These are phyloP conservation scores for Trichoderma atrobrunneum DNA, from an alignment of 2,329 filamentous ascomycete genomes.

Conservation along the genomic window DNA sequence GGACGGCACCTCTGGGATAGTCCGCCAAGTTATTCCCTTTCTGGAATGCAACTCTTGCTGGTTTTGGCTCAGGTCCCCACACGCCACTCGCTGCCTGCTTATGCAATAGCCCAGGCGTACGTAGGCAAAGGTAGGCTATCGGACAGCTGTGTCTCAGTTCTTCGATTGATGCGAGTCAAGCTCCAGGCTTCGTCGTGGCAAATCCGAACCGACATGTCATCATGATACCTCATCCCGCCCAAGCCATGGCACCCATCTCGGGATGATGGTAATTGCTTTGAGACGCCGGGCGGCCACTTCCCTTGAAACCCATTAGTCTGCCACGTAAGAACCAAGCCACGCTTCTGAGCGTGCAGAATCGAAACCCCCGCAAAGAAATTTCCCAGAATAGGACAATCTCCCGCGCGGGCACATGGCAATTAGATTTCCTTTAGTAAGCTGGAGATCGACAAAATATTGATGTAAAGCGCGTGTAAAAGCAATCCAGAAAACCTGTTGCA, in stretches of 20 bases:
- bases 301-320: not conserved
- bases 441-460: not conserved
- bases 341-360: not conserved
- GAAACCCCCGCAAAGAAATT: not conserved
- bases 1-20: not conserved
- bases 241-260: not conserved
- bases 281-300: not conserved
- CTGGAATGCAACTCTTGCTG: constrained; percentile 2
- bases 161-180: constrained; percentile 4
- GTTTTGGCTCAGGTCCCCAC: not conserved
- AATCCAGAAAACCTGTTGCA: not conserved
- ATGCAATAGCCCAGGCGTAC: not conserved
- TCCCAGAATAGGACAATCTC: not conserved
- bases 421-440: not conserved
- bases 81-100: not conserved
- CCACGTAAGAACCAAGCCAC: constrained; percentile 8
- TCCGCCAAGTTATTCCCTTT: constrained; percentile 5
- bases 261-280: not conserved
- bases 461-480: not conserved
- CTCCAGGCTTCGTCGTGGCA: not conserved
- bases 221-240: not conserved
- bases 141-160: not conserved
- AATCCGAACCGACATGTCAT: not conserved
- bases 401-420: constrained; percentile 4
- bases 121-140: not conserved